Percentiles rank a stretch among this genome's conserved stretches.
Evolutionary conservation across 306 rosid genomes (phyloP).

Genomic region (Glycine latifolia): DNA sequence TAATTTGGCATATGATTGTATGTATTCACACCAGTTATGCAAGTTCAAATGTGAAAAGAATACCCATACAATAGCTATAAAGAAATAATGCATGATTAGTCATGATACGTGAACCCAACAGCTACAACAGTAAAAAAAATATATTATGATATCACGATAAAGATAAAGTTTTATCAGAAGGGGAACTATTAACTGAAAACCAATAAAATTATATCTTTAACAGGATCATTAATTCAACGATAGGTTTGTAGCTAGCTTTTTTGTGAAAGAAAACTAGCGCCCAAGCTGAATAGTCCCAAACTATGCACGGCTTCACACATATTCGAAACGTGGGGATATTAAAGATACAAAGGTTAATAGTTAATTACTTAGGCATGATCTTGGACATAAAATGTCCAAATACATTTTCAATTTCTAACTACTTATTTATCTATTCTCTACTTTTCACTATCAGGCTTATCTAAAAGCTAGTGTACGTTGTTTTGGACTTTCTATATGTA

Average conservation of each 20-base stretch:
- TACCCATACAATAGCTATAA: background rate
- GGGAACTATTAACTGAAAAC: background rate
- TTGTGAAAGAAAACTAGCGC: background rate
- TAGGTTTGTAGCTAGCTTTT: background rate
- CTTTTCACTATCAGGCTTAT: too few species aligned
- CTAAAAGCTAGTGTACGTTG: too few species aligned
- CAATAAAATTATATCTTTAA: background rate
- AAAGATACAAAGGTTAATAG: background rate
- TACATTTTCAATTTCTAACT: background rate
- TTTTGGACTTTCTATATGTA: too few species aligned
- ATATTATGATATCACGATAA: background rate
- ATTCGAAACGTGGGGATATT: background rate
- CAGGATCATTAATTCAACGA: background rate
- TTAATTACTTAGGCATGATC: background rate
- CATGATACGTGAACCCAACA: constrained; percentile 32
- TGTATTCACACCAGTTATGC: constrained; percentile 35
- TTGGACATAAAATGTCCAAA: background rate
- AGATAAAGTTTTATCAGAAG: background rate
- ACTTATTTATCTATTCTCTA: too few species aligned
- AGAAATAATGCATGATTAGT: background rate
- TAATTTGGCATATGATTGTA: constrained; percentile 18
- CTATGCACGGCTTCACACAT: background rate
- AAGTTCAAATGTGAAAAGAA: constrained; percentile 40
- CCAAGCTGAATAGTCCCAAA: too few species aligned
- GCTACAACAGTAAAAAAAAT: background rate